Percentiles rank a stretch among this genome's conserved stretches.
These are phyloP conservation scores for Sungouiozyma ichnusensis DNA, from an alignment of 805 yeast species.

Conservation along the genomic window DNA sequence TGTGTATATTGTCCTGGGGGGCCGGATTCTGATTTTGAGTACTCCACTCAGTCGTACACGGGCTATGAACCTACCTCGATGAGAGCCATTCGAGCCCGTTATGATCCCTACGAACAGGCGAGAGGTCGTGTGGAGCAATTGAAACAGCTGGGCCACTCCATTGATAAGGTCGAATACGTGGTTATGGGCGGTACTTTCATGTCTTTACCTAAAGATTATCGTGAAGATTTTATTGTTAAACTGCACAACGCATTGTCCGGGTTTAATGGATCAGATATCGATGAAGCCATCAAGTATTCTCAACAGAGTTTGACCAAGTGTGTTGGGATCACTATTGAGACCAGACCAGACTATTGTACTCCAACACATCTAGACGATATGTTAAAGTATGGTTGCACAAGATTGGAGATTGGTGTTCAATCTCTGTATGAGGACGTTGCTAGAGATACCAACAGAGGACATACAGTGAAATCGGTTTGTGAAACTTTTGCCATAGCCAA, in stretches of 20 bases:
- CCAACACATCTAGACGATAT: slow-evolving; percentile 91
- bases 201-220: slow-evolving; percentile 82
- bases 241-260: slow-evolving; percentile 94
- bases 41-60: slow-evolving; percentile 94
- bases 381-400: slow-evolving; percentile 93
- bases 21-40: slow-evolving; percentile 96
- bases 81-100: slow-evolving; percentile 98
- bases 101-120: slow-evolving; percentile 97
- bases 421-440: slow-evolving; percentile 97
- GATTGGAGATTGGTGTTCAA: slow-evolving; percentile 95
- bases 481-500: slow-evolving; percentile 94
- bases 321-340: slow-evolving; percentile 96
- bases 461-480: slow-evolving; percentile 91
- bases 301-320: slow-evolving; percentile 94
- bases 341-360: slow-evolving; percentile 97
- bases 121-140: slow-evolving; percentile 95
- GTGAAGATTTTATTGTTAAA: slow-evolving; percentile 82
- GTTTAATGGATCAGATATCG: slow-evolving; percentile 72
- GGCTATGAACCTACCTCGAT: slow-evolving; percentile 98
- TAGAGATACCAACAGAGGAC: slow-evolving; percentile 95
- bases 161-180: slow-evolving; percentile 94
- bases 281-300: slow-evolving; percentile 82
- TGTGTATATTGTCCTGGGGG: slow-evolving; percentile 99
- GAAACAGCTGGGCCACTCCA: slow-evolving; percentile 89
- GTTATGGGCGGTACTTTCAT: slow-evolving; percentile 99